Evolutionary conservation across 2,329 filamentous ascomycete genomes (phyloP).

Genomic region (Penicillium hesseltinei): DNA sequence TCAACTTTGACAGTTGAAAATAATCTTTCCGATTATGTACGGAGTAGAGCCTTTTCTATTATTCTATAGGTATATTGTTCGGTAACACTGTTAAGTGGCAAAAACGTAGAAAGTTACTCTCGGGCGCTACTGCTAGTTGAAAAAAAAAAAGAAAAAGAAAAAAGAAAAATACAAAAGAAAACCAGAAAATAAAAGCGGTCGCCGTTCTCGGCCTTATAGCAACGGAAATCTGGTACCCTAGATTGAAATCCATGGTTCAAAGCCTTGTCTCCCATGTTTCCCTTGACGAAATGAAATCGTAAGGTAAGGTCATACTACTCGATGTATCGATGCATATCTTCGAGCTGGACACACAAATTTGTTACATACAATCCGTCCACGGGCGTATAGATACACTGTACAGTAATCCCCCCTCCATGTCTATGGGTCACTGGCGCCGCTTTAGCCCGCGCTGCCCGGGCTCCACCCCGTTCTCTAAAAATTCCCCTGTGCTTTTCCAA

Average conservation of each 20-base stretch:
- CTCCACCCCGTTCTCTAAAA: slow-evolving; percentile 25
- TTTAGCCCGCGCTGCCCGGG: slow-evolving; percentile 25
- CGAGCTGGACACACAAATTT: neutral
- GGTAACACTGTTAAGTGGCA: neutral
- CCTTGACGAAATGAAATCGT: neutral
- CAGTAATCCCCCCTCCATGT: slow-evolving; percentile 34
- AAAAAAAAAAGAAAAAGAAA: neutral
- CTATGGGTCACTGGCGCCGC: slow-evolving; percentile 37
- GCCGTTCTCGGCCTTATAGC: slow-evolving; percentile 8
- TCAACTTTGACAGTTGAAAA: neutral
- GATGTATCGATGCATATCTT: neutral
- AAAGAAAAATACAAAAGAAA: neutral
- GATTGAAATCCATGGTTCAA: slow-evolving; percentile 8
- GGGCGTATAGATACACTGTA: slow-evolving; percentile 1
- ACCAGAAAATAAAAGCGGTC: neutral
- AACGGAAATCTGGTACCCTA: slow-evolving; percentile 12
- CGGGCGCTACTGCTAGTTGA: slow-evolving; percentile 2
- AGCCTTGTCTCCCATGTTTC: neutral
- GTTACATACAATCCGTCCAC: neutral
- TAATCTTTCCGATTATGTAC: neutral
- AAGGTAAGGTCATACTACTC: neutral
- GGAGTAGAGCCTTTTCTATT: neutral
- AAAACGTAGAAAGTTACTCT: neutral
- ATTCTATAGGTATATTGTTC: neutral
- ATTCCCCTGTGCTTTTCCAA: slow-evolving; percentile 16